Evolutionary conservation across 148 eudicot genomes (phyloP).

Genomic region (Diospyros lotus): DNA sequence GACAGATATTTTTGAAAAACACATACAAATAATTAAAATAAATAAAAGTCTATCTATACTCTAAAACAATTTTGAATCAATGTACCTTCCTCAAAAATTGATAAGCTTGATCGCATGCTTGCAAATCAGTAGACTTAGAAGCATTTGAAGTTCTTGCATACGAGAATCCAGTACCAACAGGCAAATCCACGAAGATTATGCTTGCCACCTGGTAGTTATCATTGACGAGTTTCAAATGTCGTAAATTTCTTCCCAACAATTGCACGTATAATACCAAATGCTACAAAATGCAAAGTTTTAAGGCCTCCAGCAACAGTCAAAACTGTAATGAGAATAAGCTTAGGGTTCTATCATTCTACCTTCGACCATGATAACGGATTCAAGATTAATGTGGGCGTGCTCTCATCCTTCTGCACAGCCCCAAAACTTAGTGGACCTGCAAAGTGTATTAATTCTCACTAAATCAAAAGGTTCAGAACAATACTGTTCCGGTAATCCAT

Average conservation of each 20-base stretch:
- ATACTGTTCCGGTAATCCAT: too few relatives aligned
- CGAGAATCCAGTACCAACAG: conserved; percentile 74
- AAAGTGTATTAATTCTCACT: background rate
- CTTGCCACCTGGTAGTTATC: conserved; percentile 43
- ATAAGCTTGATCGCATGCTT: conserved; percentile 27
- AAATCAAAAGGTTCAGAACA: background rate
- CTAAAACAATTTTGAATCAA: background rate
- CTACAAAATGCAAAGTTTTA: background rate
- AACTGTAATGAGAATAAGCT: background rate
- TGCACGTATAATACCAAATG: too few relatives aligned
- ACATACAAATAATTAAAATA: background rate
- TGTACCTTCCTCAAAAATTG: conserved; percentile 53
- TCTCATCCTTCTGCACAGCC: conserved; percentile 23
- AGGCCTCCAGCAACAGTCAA: background rate
- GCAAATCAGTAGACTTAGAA: conserved; percentile 36
- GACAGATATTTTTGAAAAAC: background rate
- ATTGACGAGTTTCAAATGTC: background rate
- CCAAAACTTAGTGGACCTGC: conserved; percentile 47
- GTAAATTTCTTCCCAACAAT: background rate
- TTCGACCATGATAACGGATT: conserved; percentile 55
- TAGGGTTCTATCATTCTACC: conserved; percentile 1
- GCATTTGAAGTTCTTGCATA: conserved; percentile 42
- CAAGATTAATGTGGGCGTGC: conserved; percentile 30
- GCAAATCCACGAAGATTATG: conserved; percentile 59
- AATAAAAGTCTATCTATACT: background rate